Evolutionary conservation across 352 stramenopile species (phyloP), one percentile per base, ranked within the genome.

Genomic region (Phytopythium mirpurense): DNA sequence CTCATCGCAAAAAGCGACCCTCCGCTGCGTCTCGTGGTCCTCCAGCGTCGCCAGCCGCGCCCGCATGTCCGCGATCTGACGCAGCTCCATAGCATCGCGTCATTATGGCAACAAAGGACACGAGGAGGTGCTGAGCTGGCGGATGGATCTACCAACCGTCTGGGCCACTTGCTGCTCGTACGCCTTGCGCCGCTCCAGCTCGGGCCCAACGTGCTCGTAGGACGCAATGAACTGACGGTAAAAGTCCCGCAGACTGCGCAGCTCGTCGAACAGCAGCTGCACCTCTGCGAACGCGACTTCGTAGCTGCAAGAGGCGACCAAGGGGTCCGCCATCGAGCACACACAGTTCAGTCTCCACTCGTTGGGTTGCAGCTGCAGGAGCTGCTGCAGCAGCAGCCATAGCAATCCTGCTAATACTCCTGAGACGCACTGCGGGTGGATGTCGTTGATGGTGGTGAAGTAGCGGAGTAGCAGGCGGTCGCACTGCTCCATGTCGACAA

Each of bases 401-500:
- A n/a, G n/a, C n/a, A n/a, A n/a, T n/a, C n/a, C n/a, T n/a, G n/a
- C n/a, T n/a, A n/a, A n/a, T n/a, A n/a, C n/a, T n/a, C n/a, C n/a
- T n/a, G n/a, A n/a, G 45, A 70, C 76, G 48, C 59, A 93, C 79
- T 89, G 72, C 15, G 78, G 72, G 37, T 88, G 76, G 16, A 89
- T 83, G 46, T 92, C 81, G 60, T 92, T 91, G 68, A 94, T 92
- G 8, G 72, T 88, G 10, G 78, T 86, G 54, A 92, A 94, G 24
- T 90, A 89, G 23, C 74, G 59, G 19, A 90, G 50, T 31, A 94
- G 66, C 29, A 85, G 85, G 3, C 80, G 76, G 51, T 94, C 83
- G 42, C 83, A 92, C 59, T 94, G 83, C 68, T 94, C 83, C 81
- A 92, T 94, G 54, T 94, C 82, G 37, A 94, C 80, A 47, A 92